Evolutionary conservation across 768 basidiomycete genomes (phyloP).

Genomic region (Hygrophoropsis aurantiaca): DNA sequence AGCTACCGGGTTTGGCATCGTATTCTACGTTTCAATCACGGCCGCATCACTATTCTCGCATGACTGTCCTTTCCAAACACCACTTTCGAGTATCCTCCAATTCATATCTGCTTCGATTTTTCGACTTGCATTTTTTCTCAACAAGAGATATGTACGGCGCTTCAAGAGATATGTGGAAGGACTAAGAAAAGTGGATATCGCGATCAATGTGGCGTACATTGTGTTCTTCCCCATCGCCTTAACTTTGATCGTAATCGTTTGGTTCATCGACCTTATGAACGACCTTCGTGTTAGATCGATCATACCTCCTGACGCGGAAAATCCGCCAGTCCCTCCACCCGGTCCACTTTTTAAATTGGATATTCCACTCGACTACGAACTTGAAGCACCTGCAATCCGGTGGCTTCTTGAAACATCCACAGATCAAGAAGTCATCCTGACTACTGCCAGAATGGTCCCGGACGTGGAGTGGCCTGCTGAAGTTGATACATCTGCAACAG

Average conservation of each 20-base stretch:
- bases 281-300: neutral
- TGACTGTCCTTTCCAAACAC: constrained; percentile 14
- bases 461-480: constrained; percentile 1
- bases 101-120: neutral
- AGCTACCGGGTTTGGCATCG: constrained; percentile 6
- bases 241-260: neutral
- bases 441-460: constrained; percentile 1
- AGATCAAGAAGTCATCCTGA: neutral
- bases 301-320: neutral
- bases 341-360: neutral
- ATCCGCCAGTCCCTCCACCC: neutral
- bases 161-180: too few relatives aligned
- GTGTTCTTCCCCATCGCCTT: neutral
- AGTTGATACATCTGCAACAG: neutral
- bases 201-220: too few relatives aligned
- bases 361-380: neutral
- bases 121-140: neutral
- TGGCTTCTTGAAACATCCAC: constrained; percentile 8
- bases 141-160: too few relatives aligned
- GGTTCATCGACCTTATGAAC: neutral
- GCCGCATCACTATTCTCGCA: constrained; percentile 6
- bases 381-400: neutral
- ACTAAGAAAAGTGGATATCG: too few relatives aligned
- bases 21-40: constrained; percentile 9
- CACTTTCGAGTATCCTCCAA: constrained; percentile 1